Conservation (phyloP, 176 grass and related monocot species). For the Triticum urartu region DNA sequence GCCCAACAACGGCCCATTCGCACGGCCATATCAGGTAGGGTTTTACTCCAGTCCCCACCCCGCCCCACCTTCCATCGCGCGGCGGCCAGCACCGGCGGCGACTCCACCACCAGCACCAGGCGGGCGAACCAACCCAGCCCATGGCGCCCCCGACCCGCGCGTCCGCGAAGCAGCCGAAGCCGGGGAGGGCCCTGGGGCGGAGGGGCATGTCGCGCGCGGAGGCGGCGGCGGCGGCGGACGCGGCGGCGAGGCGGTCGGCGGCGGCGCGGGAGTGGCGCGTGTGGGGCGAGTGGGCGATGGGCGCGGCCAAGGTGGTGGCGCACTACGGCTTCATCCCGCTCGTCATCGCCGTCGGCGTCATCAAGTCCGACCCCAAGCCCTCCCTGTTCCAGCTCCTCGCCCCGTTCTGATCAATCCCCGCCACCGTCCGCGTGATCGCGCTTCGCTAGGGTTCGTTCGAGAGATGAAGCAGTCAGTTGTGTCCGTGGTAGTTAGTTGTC, state of each 20-base stretch:
- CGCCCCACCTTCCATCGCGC: neutral
- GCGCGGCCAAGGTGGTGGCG: neutral
- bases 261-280: neutral
- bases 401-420: neutral
- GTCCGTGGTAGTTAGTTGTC: neutral
- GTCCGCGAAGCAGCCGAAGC: neutral
- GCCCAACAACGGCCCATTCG: neutral
- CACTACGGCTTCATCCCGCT: slow-evolving; percentile 25
- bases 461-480: neutral
- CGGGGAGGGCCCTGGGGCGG: neutral
- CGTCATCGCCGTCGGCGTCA: neutral
- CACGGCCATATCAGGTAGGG: neutral
- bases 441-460: neutral
- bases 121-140: neutral
- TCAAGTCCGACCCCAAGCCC: slow-evolving; percentile 10
- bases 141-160: neutral
- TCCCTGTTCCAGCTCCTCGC: neutral
- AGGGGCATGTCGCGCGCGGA: neutral
- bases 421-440: neutral
- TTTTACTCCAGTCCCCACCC: neutral
- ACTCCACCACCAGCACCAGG: neutral
- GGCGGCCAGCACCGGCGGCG: neutral
- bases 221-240: neutral
- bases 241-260: neutral
- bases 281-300: neutral